Evolutionary conservation across 371 early-diverging fungal genomes (phyloP).

Genomic region (Thermomucor indicae-seudaticae): DNA sequence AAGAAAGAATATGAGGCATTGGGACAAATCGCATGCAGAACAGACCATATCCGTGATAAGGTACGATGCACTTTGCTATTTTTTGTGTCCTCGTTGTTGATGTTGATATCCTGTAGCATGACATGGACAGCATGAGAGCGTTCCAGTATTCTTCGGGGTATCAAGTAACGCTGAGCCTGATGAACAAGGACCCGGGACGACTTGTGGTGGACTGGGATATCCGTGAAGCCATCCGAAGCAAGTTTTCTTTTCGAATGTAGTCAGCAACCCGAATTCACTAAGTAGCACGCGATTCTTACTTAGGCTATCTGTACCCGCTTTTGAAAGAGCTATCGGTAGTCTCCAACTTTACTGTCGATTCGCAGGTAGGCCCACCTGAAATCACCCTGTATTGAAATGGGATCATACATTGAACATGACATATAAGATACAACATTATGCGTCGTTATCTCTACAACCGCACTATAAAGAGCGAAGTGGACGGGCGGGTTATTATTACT

Average conservation of each 20-base stretch:
- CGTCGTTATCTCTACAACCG: conserved; percentile 65
- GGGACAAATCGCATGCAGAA: not conserved
- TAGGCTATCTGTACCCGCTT: conserved; percentile 47
- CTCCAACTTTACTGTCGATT: conserved; percentile 54
- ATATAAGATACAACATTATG: conserved; percentile 76
- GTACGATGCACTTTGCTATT: no score
- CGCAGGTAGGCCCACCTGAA: conserved; percentile 63
- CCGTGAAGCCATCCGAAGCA: conserved; percentile 59
- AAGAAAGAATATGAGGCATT: conserved; percentile 10
- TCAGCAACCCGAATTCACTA: not conserved
- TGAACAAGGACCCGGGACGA: conserved; percentile 70
- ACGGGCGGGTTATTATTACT: conserved; percentile 39
- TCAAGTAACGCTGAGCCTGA: conserved; percentile 72
- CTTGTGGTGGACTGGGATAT: conserved; percentile 71
- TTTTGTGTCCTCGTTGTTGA: not conserved
- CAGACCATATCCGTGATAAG: conserved; percentile 7
- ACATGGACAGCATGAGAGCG: conserved; percentile 61
- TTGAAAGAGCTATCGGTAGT: conserved; percentile 45
- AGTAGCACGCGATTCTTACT: not conserved
- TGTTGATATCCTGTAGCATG: conserved; percentile 24
- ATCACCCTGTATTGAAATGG: no score
- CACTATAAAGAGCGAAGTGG: conserved; percentile 30
- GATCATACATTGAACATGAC: conserved; percentile 7
- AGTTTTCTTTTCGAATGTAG: not conserved
- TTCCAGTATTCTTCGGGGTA: conserved; percentile 75